A percentile compares a stretch with the other conserved stretches of the same genome.
phyloP scores from a whole-genome alignment of 192 early-diverging fungal species.

The Umbelopsis sp. region DNA sequence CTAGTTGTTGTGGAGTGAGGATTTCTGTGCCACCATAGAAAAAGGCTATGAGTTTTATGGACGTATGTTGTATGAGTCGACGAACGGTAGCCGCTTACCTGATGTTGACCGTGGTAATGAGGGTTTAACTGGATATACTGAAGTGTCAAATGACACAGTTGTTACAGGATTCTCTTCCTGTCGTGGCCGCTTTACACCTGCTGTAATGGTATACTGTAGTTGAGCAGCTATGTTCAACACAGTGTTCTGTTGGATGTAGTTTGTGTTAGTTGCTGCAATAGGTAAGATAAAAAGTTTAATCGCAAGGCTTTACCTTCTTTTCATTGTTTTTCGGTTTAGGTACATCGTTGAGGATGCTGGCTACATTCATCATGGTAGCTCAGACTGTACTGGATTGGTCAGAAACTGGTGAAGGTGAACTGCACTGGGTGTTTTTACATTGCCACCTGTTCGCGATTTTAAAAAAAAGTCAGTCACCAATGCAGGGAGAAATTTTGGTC shows the following conservation, averaged over 20 bases:
- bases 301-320: neutral
- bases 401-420: too few relatives aligned
- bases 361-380: constrained; percentile 9
- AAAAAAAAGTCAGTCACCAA: too few relatives aligned
- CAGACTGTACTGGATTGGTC: neutral
- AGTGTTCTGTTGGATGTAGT: neutral
- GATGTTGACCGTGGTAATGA: neutral
- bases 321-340: neutral
- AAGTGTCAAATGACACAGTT: neutral
- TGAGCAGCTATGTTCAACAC: neutral
- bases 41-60: neutral
- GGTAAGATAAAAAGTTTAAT: too few relatives aligned
- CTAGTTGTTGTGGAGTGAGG: neutral
- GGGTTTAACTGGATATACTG: neutral
- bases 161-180: neutral
- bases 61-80: neutral
- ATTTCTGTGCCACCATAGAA: neutral
- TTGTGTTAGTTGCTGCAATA: neutral
- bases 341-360: constrained; percentile 9
- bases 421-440: too few relatives aligned
- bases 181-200: neutral
- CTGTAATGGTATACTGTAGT: neutral
- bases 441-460: too few relatives aligned
- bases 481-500: too few relatives aligned
- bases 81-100: neutral